These are phyloP conservation scores for Aquilaria sinensis DNA, from an alignment of 345 rosid species.

Conservation along the genomic window DNA sequence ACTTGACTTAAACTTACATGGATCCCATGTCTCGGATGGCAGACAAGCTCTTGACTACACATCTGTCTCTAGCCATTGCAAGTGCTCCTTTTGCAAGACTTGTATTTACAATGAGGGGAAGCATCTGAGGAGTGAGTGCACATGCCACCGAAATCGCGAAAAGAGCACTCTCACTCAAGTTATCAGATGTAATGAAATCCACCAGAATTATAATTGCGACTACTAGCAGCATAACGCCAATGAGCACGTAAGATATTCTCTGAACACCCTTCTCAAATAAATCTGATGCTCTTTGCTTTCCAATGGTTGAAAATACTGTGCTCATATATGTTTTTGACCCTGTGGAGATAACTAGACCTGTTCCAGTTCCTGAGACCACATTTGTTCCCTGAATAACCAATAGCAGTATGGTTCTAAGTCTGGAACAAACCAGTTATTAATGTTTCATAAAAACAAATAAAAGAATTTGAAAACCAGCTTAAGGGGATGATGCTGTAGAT, in stretches of 20 bases:
- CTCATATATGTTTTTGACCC: conserved; percentile 65
- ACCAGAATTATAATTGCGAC: conserved; percentile 37
- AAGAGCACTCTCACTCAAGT: conserved; percentile 40
- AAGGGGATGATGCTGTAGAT: too few species aligned
- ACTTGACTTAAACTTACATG: conserved; percentile 36
- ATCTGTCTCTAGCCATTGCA: conserved; percentile 73
- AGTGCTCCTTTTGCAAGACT: conserved; percentile 77
- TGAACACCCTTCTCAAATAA: conserved; percentile 48
- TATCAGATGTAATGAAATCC: conserved; percentile 25
- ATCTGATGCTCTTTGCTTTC: conserved; percentile 57
- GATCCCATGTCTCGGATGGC: conserved; percentile 71
- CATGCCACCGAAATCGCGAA: conserved; percentile 66
- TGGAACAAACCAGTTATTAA: too few species aligned
- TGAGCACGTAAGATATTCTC: conserved; percentile 49
- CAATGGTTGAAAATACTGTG: conserved; percentile 50
- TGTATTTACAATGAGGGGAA: conserved; percentile 62
- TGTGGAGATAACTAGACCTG: conserved; percentile 61
- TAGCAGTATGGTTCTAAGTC: conserved; percentile 6
- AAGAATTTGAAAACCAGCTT: too few species aligned
- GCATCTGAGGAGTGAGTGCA: conserved; percentile 77
- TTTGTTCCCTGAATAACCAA: conserved; percentile 50
- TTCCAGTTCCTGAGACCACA: conserved; percentile 66
- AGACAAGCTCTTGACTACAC: conserved; percentile 58
- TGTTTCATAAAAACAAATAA: too few species aligned
- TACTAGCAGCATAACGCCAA: conserved; percentile 51